These are phyloP conservation scores for Suillus weaverae DNA, from an alignment of 768 basidiomycete genomes.

Conservation along the genomic window DNA sequence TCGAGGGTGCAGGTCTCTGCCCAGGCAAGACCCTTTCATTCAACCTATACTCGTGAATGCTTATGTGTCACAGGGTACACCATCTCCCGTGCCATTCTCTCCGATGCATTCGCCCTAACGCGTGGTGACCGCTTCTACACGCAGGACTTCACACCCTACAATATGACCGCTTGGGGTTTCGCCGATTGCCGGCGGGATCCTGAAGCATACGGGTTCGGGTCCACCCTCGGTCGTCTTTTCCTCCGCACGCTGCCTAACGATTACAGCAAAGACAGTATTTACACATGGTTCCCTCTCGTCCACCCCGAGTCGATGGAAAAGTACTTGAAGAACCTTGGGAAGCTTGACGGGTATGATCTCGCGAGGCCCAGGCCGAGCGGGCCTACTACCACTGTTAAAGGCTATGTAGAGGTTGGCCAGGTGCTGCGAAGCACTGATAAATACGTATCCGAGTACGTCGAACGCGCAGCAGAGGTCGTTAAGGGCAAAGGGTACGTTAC, in stretches of 20 bases:
- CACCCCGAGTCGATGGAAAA: constrained; percentile 68
- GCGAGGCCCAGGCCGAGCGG: constrained; percentile 42
- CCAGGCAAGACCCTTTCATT: constrained; percentile 49
- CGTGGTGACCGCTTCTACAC: constrained; percentile 85
- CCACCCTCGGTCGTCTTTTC: constrained; percentile 68
- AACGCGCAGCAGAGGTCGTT: constrained; percentile 53
- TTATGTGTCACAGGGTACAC: constrained; percentile 60
- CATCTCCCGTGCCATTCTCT: constrained; percentile 80
- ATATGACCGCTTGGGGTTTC: constrained; percentile 83
- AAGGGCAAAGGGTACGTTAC: constrained; percentile 55
- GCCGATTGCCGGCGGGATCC: constrained; percentile 78
- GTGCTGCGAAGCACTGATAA: constrained; percentile 47
- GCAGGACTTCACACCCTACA: constrained; percentile 77
- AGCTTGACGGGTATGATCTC: constrained; percentile 55
- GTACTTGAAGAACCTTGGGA: constrained; percentile 55
- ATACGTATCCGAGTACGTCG: constrained; percentile 52
- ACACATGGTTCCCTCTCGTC: constrained; percentile 90
- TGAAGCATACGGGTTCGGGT: constrained; percentile 69
- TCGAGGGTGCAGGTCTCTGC: constrained; percentile 81
- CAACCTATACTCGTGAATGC: background rate
- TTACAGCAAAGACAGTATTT: constrained; percentile 67
- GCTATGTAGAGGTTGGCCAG: constrained; percentile 52
- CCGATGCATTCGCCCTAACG: constrained; percentile 83
- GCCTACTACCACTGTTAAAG: constrained; percentile 35
- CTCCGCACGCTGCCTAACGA: constrained; percentile 72